Evolutionary conservation across 148 eudicot species (phyloP), one percentile per base, ranked within the genome.

Genomic region (Amaranthus cruentus): DNA sequence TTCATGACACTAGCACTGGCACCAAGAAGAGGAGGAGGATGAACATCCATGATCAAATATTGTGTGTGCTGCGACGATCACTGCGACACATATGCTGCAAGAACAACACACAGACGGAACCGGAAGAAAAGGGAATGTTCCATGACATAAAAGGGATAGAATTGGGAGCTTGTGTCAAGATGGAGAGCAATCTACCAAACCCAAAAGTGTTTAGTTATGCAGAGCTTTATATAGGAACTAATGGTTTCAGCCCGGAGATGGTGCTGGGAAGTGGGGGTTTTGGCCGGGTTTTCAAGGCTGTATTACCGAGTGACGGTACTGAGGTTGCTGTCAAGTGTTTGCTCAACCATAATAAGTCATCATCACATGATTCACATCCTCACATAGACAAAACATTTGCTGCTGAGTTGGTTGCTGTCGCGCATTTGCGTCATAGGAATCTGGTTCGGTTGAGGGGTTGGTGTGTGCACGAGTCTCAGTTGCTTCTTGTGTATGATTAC

Each of bases 361-460:
- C 52, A 3, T 6, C 51, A 6, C 80, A 84, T 71, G 54, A 95
- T 91, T 42, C 88, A 89, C 69, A 62, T 72, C 60, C 81, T 28
- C 38, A 44, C 4, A 47, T 91, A 46, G 96, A 95, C 79, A 95
- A 87, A 86, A 86, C 92, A 2, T 95, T 95, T 18, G 91, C 90
- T 0, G 97, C 97, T 0, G 99, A 95, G 78, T 64, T 95, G 82
- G 89, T 84, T 69, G 99, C 97, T 0, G 97, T 95, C 72, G 99
- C 99, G 3, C 96, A 95, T 70, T 85, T 95, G 73, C 93, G 99
- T 76, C 99, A 95, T 80, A 84, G 99, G 75, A 88, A 95, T 70
- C 88, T 95, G 9, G 99, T 95, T 9, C 81, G 92, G 77, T 87
- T 95, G 14, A 83, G 96, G 10, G 99, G 99, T 14, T 95, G 99